Evolutionary conservation across 2,329 filamentous ascomycete genomes (phyloP).

Genomic region (Clarireedia hainanense): DNA sequence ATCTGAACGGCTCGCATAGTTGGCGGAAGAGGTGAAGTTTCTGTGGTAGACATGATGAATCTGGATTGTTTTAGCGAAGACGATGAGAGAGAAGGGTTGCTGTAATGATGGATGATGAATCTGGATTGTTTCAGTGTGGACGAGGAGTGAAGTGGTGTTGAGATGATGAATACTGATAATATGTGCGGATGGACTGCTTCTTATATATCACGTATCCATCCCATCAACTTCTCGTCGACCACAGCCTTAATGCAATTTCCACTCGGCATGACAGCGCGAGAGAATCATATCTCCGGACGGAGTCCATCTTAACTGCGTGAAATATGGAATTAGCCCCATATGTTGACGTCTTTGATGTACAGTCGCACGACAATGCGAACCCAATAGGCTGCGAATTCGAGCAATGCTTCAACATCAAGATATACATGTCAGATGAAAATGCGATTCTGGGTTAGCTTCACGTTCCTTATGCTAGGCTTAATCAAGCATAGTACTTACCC

Average conservation of each 20-base stretch:
- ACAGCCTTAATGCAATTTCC: too few relatives aligned
- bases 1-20: neutral
- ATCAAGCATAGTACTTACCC: neutral
- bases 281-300: neutral
- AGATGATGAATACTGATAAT: neutral
- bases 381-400: too few relatives aligned
- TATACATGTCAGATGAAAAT: neutral
- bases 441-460: neutral
- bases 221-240: too few relatives aligned
- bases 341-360: neutral
- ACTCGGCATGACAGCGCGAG: too few relatives aligned
- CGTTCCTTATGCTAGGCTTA: neutral
- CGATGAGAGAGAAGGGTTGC: too few relatives aligned
- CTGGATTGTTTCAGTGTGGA: too few relatives aligned
- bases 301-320: neutral
- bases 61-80: too few relatives aligned
- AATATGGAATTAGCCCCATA: neutral
- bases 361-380: too few relatives aligned
- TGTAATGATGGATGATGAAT: neutral
- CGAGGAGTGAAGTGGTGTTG: too few relatives aligned
- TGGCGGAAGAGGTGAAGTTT: neutral
- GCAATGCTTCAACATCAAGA: too few relatives aligned
- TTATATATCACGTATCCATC: too few relatives aligned
- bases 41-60: neutral
- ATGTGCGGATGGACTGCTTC: neutral